Evolutionary conservation across 2,329 filamentous ascomycete genomes (phyloP), one percentile per base, ranked within the genome.

Genomic region (Blastomyces silverae): DNA sequence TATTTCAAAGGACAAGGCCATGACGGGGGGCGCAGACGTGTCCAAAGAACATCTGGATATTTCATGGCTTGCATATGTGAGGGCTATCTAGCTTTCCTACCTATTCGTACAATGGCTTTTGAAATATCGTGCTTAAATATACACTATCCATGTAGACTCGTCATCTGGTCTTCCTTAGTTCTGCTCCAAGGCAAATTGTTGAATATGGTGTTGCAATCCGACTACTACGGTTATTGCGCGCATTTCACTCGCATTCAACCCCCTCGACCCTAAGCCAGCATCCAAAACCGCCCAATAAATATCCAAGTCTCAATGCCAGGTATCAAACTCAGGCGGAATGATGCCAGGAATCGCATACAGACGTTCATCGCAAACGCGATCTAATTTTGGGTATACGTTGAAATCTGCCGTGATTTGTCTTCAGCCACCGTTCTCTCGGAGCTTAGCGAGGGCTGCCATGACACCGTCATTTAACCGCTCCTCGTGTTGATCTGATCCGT

Each of bases 391-490:
- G 37, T 37, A 44, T 44, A 10, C 2, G 8, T 34, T 34, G 28
- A 59, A 39, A 20, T 13, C 1, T 7, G 10, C 8, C 37, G 1
- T 31, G 20, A 20, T 25, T 25, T 8, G 13, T 11, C 28, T 8
- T 73, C 68, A 76, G 15, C 70, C 69, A n/a, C 69, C 69, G 20
- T 70, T 72, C 59, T 77, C 72, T 66, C 85, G 77, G 60, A 87
- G 72, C 69, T 81, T 86, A 59, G 80, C 82, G 61, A 87, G 72
- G 5, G 85, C 85, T 39, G 83, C 83, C 76, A 82, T 80, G 61
- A 87, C 81, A 11, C 85, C 85, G 60, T 85, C 83, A 68, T 79
- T 83, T 66, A 86, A 71, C n/a, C 77, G 75, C 64, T 77, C 73
- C 28, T 67, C 65, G 39, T 34, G 39, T n/a, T 50, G 59, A n/a